A percentile compares a stretch with the other conserved stretches of the same genome.
phyloP scores from a whole-genome alignment of 768 basidiomycete species.

The Leccinum imitatum region DNA sequence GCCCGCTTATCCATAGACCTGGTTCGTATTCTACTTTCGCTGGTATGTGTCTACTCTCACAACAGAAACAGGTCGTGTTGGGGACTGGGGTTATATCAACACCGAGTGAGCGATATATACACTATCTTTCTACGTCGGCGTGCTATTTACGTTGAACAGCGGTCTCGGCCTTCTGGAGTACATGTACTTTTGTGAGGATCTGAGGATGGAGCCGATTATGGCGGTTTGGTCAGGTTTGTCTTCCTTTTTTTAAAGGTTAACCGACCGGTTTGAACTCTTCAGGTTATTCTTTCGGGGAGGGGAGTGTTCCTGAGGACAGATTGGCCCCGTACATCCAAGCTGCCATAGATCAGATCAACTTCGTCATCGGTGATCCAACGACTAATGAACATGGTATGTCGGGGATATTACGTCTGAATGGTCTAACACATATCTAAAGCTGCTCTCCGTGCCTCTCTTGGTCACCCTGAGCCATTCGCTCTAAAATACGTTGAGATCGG shows the following conservation, averaged over 20 bases:
- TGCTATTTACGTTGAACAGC: conserved; percentile 26
- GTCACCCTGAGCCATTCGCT: conserved; percentile 52
- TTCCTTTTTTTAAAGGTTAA: neutral
- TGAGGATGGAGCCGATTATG: conserved; percentile 57
- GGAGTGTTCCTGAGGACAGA: conserved; percentile 40
- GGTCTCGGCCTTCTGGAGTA: conserved; percentile 58
- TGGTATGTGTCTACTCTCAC: neutral
- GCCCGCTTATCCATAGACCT: neutral
- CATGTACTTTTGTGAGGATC: conserved; percentile 53
- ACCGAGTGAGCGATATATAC: conserved; percentile 39
- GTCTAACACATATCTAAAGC: conserved; percentile 28
- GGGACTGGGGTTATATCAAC: neutral
- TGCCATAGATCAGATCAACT: conserved; percentile 60
- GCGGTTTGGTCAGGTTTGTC: conserved; percentile 53
- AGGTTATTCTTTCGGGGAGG: conserved; percentile 49
- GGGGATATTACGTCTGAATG: conserved; percentile 15
- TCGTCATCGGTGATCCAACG: conserved; percentile 52
- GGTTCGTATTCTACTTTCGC: neutral
- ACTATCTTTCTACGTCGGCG: neutral
- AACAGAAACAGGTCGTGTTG: neutral
- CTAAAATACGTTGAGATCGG: conserved; percentile 53
- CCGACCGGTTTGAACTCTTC: neutral
- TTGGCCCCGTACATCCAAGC: conserved; percentile 54
- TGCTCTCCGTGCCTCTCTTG: conserved; percentile 55
- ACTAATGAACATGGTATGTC: conserved; percentile 35